Base-by-base conservation (phyloP, 371 early-diverging fungal species). In the Smittium mucronatum region DNA sequence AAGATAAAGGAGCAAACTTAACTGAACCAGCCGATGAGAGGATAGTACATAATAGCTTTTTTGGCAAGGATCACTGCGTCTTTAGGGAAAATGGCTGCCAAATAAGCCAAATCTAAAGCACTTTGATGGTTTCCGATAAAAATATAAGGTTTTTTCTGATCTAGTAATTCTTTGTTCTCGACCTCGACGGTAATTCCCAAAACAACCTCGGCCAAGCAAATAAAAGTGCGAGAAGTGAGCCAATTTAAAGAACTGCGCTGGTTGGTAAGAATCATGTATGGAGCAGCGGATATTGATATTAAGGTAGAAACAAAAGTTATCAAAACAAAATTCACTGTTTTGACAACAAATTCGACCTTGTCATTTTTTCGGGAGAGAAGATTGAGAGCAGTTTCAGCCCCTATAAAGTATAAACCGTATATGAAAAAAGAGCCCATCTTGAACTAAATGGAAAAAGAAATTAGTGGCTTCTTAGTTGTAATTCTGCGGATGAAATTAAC, bases 61-160 rank as follows among this genome's bases (percentile, higher is more conserved):
- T 96, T 96, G 36, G 92, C 94, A 75, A 93, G 85, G 63, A 93
- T 85, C 1, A 85, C 83, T n/a, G 87, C 83, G 73, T 84, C 79
- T 69, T 82, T 82, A 5, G 92, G 93, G 68, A 90, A 87, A 5
- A 90, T 84, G 29, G 77, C 79, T 17, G 86, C 89, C 74, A 93
- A 80, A 61, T 86, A 72, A 70, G 90, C 74, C 66, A 94, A 75
- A 75, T 95, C 96, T 73, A 93, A 73, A 63, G 86, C 85, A 34
- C 87, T 84, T 77, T 95, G 96, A 80, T 95, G 96, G 75, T 95
- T 95, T 76, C 86, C 84, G 34, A 89, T 84, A 64, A 85, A 82
- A 34, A 94, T 86, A 32, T 82, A 88, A 34, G 88, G 90, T 15
- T 66, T 61, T 26, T 16, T 26, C n/a, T 63, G 28, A 26, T 63